Evolutionary conservation across 805 yeast genomes (phyloP), one percentile per base, ranked within the genome.

Genomic region (Lachancea quebecensis): DNA sequence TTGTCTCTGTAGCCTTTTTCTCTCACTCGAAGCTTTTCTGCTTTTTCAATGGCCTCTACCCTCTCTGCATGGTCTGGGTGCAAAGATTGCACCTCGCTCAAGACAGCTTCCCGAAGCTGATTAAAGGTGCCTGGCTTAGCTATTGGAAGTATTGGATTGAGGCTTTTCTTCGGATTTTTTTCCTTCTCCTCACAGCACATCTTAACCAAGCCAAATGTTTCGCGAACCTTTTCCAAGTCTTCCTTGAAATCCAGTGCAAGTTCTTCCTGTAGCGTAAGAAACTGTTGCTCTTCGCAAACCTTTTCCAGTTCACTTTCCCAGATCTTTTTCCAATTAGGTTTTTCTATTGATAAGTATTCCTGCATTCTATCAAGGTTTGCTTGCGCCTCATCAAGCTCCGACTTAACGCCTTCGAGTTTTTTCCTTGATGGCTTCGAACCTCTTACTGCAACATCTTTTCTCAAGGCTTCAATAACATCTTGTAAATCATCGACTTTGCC

Each of bases 201-300:
- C 47, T 85, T 87, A 2, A 93, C 90, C 34, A 93, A 69, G 35
- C 76, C 77, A 57, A 81, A 87, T 0, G 97, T 91, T 57, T 89
- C 95, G 38, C 72, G 71, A 1, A 95, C 93, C 55, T 81, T 83
- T 18, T 74, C 76, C 29, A 93, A 65, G 65, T 93, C 99, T 50
- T 87, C 93, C 35, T 75, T 77, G 50, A 93, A 66, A 58, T 91
- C 95, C 28, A 72, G 73, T 1, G 87, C 78, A 44, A 95, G 74
- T 49, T 87, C 95, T 56, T 88, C 96, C 63, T 91, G 97, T 15
- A 88, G 73, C 45, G 85, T 85, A 66, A 90, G 79, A 62, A 88
- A 88, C 53, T 91, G 95, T 62, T 93, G 98, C 58, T 90, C 97
- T 57, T 88, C 95, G 52, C 95, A 84, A 11, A 93, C 91, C 32